Percentiles rank a stretch among this genome's conserved stretches.
Evolutionary conservation across 108 stramenopile species (phyloP).

Genomic region (Schizochytrium sp.): DNA sequence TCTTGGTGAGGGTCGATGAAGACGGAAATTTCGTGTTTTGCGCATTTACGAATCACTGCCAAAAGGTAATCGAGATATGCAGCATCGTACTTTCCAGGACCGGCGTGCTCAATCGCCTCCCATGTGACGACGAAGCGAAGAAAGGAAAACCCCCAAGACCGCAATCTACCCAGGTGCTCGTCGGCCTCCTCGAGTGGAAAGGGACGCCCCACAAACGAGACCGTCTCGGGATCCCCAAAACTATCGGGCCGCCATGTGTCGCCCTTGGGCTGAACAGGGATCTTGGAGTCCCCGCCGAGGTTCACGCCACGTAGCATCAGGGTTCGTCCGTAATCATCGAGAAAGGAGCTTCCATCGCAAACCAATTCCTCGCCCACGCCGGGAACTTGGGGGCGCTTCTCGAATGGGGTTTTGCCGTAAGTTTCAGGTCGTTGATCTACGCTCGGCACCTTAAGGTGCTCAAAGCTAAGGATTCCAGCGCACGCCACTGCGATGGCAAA

Average conservation of each 20-base stretch:
- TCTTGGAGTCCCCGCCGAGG: constrained; percentile 38
- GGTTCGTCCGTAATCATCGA: constrained; percentile 24
- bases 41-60: constrained; percentile 14
- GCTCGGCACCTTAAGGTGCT: not conserved
- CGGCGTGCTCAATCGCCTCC: constrained; percentile 44
- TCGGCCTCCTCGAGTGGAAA: constrained; percentile 38
- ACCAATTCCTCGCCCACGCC: not conserved
- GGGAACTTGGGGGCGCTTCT: not conserved
- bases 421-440: not conserved
- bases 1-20: constrained; percentile 48
- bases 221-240: not conserved
- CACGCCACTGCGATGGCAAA: not conserved
- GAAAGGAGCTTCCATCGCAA: constrained; percentile 6
- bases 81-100: constrained; percentile 34
- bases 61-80: constrained; percentile 36
- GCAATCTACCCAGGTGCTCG: constrained; percentile 26
- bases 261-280: not conserved
- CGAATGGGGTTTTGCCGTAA: not conserved
- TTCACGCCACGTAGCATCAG: constrained; percentile 39
- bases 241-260: not conserved
- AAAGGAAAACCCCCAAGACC: constrained; percentile 26
- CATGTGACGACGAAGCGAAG: constrained; percentile 36
- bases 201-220: constrained; percentile 38
- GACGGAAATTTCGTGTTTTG: constrained; percentile 24
- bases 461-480: not conserved